Percentiles rank a stretch among this genome's conserved stretches.
These are phyloP conservation scores for Malania oleifera DNA, from an alignment of 164 flowering plant genomes.

Conservation along the genomic window DNA sequence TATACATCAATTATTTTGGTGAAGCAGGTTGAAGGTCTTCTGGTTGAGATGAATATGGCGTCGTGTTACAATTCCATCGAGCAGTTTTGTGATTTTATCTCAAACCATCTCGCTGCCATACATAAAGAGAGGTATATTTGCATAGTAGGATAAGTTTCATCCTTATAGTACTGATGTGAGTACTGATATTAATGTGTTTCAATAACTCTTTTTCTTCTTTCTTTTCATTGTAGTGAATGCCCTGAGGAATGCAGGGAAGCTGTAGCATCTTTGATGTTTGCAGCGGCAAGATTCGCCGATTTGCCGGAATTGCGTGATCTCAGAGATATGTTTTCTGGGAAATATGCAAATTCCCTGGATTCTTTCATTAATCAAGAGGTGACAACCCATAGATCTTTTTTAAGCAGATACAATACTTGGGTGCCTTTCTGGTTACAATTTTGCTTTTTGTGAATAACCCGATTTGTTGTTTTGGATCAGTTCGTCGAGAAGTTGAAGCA, in stretches of 20 bases:
- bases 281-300: slow-evolving; percentile 57
- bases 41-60: slow-evolving; percentile 31
- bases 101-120: slow-evolving; percentile 23
- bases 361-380: slow-evolving; percentile 36
- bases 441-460: slow-evolving; percentile 6
- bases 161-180: background rate
- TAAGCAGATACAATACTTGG: background rate
- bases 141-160: background rate
- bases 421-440: background rate
- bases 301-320: slow-evolving; percentile 50
- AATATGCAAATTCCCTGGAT: slow-evolving; percentile 33
- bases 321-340: slow-evolving; percentile 28
- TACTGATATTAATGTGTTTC: background rate
- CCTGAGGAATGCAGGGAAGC: slow-evolving; percentile 58
- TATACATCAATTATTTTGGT: too few relatives aligned
- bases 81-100: slow-evolving; percentile 23
- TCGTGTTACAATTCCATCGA: slow-evolving; percentile 35
- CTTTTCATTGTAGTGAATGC: slow-evolving; percentile 28
- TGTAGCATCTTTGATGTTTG: slow-evolving; percentile 35
- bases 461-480: slow-evolving; percentile 20
- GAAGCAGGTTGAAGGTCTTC: slow-evolving; percentile 41
- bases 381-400: background rate
- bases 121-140: slow-evolving; percentile 30
- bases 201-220: background rate
- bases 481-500: slow-evolving; percentile 37